These are phyloP conservation scores for Stenocarpella maydis DNA, from an alignment of 2,329 filamentous ascomycete species.

Conservation along the genomic window DNA sequence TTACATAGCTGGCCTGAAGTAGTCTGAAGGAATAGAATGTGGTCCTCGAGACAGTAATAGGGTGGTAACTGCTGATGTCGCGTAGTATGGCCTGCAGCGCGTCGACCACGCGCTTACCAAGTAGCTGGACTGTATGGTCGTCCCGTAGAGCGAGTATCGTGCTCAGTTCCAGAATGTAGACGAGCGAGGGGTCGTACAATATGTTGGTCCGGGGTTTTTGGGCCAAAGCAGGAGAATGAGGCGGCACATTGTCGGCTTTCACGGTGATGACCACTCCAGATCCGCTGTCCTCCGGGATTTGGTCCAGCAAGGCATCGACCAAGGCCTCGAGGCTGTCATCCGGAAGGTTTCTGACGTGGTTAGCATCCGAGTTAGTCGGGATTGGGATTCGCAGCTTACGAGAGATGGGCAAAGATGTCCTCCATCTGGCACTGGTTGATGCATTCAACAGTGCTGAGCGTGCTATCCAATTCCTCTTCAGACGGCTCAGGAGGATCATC, in stretches of 20 bases:
- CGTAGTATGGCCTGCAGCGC: constrained; percentile 83
- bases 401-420: constrained; percentile 83
- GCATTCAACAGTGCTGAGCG: constrained; percentile 92
- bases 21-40: constrained; percentile 88
- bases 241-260: constrained; percentile 80
- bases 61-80: constrained; percentile 80
- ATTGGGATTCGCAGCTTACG: constrained; percentile 58
- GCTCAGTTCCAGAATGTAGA: constrained; percentile 91
- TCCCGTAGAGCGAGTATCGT: constrained; percentile 84
- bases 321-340: constrained; percentile 53
- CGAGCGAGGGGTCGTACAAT: constrained; percentile 83
- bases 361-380: background rate
- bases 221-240: constrained; percentile 65
- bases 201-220: constrained; percentile 65
- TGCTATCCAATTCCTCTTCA: constrained; percentile 96
- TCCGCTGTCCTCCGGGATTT: constrained; percentile 84
- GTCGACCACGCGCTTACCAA: constrained; percentile 83
- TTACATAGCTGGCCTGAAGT: constrained; percentile 84
- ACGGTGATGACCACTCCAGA: constrained; percentile 85
- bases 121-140: constrained; percentile 71
- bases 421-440: constrained; percentile 88
- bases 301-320: constrained; percentile 77
- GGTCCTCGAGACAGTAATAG: constrained; percentile 82
- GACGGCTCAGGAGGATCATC: constrained; percentile 98
- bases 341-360: constrained; percentile 48